phyloP scores from a whole-genome alignment of 306 rosid genomes.

The Acacia melanoxylon region DNA sequence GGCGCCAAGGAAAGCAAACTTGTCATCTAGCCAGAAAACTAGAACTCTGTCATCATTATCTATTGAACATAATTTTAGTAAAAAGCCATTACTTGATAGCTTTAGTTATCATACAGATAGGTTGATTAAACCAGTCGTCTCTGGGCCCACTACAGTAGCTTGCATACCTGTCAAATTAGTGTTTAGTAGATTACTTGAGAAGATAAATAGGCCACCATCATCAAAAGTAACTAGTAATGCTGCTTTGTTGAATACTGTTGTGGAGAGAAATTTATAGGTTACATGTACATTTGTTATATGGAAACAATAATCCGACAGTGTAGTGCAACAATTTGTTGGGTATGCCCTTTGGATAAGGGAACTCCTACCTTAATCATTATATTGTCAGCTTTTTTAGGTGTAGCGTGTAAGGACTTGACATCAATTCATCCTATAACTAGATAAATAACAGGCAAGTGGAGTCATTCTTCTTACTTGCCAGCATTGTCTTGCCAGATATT shows the following conservation, averaged over 20 bases:
- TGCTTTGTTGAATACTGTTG: constrained; percentile 58
- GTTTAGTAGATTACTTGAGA: constrained; percentile 97
- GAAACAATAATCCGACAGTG: constrained; percentile 55
- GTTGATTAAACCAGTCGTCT: constrained; percentile 69
- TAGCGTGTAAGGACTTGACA: constrained; percentile 17
- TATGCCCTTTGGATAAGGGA: constrained; percentile 33
- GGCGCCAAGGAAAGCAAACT: constrained; percentile 64
- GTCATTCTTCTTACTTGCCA: constrained; percentile 14
- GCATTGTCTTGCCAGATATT: background rate
- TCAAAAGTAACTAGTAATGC: constrained; percentile 59
- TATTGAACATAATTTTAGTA: constrained; percentile 54
- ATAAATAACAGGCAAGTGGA: constrained; percentile 14
- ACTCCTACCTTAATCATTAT: constrained; percentile 23
- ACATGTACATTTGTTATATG: constrained; percentile 74
- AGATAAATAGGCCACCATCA: constrained; percentile 94
- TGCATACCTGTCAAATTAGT: constrained; percentile 96
- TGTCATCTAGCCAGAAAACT: constrained; percentile 85
- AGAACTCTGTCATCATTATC: constrained; percentile 90
- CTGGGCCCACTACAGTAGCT: constrained; percentile 80
- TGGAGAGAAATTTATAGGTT: constrained; percentile 67
- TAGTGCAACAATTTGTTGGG: constrained; percentile 42
- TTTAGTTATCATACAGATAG: constrained; percentile 58
- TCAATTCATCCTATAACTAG: constrained; percentile 20
- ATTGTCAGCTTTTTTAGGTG: constrained; percentile 31
- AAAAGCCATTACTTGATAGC: constrained; percentile 54